Evolutionary conservation across 2,329 filamentous ascomycete species (phyloP).

Genomic region (Sarocladium strictum): DNA sequence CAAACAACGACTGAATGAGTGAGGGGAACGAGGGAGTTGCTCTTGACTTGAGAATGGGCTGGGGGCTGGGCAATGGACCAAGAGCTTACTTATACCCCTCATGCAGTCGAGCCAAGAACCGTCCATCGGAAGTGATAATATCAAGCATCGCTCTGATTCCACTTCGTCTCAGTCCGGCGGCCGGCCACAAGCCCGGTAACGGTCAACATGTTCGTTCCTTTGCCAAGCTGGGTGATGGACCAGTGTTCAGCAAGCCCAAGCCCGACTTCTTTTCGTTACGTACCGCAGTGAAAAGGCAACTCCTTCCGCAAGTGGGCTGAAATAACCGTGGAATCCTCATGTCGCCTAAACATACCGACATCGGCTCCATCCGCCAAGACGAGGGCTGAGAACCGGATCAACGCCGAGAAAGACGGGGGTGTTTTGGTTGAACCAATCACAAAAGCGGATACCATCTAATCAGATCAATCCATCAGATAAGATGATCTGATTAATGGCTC

Average conservation of each 20-base stretch:
- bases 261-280: background rate
- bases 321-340: background rate
- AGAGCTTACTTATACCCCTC: conserved; percentile 11
- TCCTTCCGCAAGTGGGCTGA: background rate
- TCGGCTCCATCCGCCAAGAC: conserved; percentile 1
- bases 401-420: background rate
- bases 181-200: background rate
- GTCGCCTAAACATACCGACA: conserved; percentile 1
- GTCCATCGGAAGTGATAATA: background rate
- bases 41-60: background rate
- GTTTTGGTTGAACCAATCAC: conserved; percentile 16
- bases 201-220: background rate
- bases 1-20: background rate
- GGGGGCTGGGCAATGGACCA: background rate
- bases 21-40: conserved; percentile 4
- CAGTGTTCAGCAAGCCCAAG: background rate
- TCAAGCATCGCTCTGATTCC: background rate
- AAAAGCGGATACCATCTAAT: conserved; percentile 19
- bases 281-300: background rate
- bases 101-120: background rate
- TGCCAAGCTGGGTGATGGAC: background rate
- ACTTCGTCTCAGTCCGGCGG: background rate
- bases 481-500: conserved; percentile 16
- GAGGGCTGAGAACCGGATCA: background rate
- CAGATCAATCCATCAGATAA: conserved; percentile 16